phyloP scores from a whole-genome alignment of 192 early-diverging fungal genomes.

The Gryganskiella cystojenkinii region DNA sequence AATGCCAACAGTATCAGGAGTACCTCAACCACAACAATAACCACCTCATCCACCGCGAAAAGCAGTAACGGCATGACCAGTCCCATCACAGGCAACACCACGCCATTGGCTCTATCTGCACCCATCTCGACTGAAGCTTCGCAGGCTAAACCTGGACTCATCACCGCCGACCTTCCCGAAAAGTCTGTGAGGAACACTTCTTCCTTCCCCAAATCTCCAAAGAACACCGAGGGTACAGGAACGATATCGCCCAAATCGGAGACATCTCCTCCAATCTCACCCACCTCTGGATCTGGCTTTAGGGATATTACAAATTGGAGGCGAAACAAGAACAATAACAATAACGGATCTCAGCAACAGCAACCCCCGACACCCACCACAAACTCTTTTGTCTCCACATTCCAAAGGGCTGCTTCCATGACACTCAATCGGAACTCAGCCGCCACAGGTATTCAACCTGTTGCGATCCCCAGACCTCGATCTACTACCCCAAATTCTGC shows the following conservation, averaged over 20 bases:
- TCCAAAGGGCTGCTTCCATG: slow-evolving; percentile 40
- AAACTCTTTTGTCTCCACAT: slow-evolving; percentile 35
- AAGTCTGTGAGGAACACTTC: neutral
- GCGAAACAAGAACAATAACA: slow-evolving; percentile 6
- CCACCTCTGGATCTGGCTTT: slow-evolving; percentile 6
- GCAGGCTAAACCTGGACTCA: too few relatives aligned
- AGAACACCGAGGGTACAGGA: neutral
- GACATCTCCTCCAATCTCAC: slow-evolving; percentile 26
- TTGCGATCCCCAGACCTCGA: slow-evolving; percentile 17
- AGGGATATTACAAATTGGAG: slow-evolving; percentile 26
- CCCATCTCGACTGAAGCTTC: too few relatives aligned
- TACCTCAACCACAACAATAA: neutral
- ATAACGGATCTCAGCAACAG: neutral
- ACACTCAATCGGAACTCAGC: slow-evolving; percentile 33
- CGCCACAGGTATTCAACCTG: slow-evolving; percentile 9
- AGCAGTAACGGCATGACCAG: too few relatives aligned
- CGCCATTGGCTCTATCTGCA: too few relatives aligned
- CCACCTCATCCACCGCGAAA: too few relatives aligned
- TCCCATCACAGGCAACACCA: too few relatives aligned
- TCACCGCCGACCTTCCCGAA: too few relatives aligned
- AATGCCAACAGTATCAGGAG: slow-evolving; percentile 7
- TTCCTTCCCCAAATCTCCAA: slow-evolving; percentile 10
- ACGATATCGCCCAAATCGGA: neutral
- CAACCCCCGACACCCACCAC: slow-evolving; percentile 17
- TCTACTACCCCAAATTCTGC: neutral